Base-by-base conservation (phyloP, 495 filamentous ascomycete genomes). In the Echria macrotheca region DNA sequence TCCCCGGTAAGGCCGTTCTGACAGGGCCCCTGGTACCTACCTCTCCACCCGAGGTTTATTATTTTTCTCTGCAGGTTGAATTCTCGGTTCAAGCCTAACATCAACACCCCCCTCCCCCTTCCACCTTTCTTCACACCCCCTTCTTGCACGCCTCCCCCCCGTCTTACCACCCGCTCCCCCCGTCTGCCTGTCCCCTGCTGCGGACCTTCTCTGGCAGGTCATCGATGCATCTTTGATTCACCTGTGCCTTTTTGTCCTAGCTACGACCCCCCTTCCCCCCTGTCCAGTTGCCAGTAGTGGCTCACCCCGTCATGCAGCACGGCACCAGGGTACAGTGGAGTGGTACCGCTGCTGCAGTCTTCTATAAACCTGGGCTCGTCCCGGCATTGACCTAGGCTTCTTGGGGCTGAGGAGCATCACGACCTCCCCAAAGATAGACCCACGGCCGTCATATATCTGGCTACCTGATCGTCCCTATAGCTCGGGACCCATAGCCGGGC, bases 401-500 rank as follows among this genome's bases (percentile, higher is more conserved):
- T 49, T 61, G 63, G 58, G 63, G 63, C 63, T 64, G 58, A 61
- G 57, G n/a, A 53, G 21, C 46, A 52, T 61, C 51, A 55, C 23
- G 24, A 50, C 54, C 39, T 53, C 32, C 49, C 63, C 63, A 66
- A 66, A 66, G 55, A 64, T 66, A 66, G 63, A 57, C 52, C n/a
- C 37, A 49, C 36, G 39, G 39, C 43, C 52, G 18, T 49, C 33
- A 4, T 35, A 54, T 53, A 61, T 59, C 51, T 58, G 56, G 47
- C 46, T 61, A 64, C 61, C 61, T 62, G 47, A 52, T 51, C 54
- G 24, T 41, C 46, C 52, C 22, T 21, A 46, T 41, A 33, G 25
- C 35, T 32, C 19, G 35, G 33, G 39, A 32, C 42, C 42, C 44
- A 47, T 44, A 37, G 33, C 43, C 55, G 35, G 49, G 49, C 38